Percentiles rank a stretch among this genome's conserved stretches.
Conservation (phyloP, 805 yeast species). For the Zygoascus bituminiphila region DNA sequence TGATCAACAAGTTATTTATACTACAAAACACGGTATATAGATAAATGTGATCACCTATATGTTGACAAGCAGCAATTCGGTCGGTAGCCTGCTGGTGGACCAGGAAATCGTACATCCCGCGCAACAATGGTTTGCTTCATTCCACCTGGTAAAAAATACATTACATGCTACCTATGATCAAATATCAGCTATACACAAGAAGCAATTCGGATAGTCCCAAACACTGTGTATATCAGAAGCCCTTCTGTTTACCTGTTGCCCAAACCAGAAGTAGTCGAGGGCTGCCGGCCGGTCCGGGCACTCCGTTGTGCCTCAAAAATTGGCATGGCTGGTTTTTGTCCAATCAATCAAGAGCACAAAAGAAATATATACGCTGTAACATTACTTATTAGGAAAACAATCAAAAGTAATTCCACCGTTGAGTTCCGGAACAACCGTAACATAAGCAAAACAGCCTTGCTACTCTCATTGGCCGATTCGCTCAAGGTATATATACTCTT, state of each 20-base stretch:
- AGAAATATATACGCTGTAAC: background rate
- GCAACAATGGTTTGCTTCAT: too few species aligned
- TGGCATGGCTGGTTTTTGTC: background rate
- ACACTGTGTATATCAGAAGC: too few species aligned
- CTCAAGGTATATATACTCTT: background rate
- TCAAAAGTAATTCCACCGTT: background rate
- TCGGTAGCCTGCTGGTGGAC: too few species aligned
- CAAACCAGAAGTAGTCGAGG: background rate
- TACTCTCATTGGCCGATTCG: background rate
- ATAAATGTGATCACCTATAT: too few species aligned
- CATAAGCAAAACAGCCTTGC: background rate
- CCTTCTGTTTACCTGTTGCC: background rate
- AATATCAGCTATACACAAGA: too few species aligned
- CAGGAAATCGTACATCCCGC: too few species aligned
- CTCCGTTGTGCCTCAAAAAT: background rate
- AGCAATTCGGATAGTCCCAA: too few species aligned
- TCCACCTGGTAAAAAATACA: too few species aligned
- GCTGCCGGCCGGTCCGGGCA: background rate
- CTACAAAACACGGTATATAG: too few species aligned
- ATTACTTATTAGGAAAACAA: background rate
- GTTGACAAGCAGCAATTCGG: too few species aligned
- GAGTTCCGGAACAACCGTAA: slow-evolving; percentile 1
- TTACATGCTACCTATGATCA: too few species aligned
- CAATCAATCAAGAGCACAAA: background rate
- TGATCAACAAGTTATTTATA: too few species aligned